These are phyloP conservation scores for Podospora appendiculata DNA, from an alignment of 495 filamentous ascomycete genomes.

Conservation along the genomic window DNA sequence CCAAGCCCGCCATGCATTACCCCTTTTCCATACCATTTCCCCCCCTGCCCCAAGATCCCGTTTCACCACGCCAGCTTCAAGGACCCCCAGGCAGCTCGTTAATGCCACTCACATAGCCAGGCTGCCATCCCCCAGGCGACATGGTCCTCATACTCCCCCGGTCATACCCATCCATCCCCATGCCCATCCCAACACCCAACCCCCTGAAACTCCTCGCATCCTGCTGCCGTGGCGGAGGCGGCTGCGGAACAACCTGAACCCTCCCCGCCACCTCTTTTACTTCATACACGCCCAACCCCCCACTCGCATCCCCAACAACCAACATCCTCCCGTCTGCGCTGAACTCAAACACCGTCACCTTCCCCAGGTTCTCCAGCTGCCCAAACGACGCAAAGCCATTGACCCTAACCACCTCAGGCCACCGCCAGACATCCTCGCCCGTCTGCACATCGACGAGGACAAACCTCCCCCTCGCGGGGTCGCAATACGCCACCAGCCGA, in stretches of 20 bases:
- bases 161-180: no score
- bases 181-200: no score
- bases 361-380: slow-evolving; percentile 15
- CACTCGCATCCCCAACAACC: slow-evolving; percentile 17
- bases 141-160: no score
- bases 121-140: no score
- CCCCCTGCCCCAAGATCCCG: no score
- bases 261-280: slow-evolving; percentile 4
- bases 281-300: slow-evolving; percentile 17
- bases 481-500: slow-evolving; percentile 18
- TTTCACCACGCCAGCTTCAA: no score
- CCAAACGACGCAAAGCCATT: slow-evolving; percentile 12
- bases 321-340: slow-evolving; percentile 14
- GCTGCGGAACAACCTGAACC: neutral
- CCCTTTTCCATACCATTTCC: no score
- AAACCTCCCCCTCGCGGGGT: slow-evolving; percentile 6
- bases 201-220: no score
- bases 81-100: no score
- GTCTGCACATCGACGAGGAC: slow-evolving; percentile 15
- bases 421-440: slow-evolving; percentile 18
- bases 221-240: no score
- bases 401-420: slow-evolving; percentile 9
- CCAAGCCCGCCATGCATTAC: no score
- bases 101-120: no score
- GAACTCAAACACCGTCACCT: slow-evolving; percentile 24